Evolutionary conservation across 495 filamentous ascomycete species (phyloP).

Genomic region (Neurospora sp.): DNA sequence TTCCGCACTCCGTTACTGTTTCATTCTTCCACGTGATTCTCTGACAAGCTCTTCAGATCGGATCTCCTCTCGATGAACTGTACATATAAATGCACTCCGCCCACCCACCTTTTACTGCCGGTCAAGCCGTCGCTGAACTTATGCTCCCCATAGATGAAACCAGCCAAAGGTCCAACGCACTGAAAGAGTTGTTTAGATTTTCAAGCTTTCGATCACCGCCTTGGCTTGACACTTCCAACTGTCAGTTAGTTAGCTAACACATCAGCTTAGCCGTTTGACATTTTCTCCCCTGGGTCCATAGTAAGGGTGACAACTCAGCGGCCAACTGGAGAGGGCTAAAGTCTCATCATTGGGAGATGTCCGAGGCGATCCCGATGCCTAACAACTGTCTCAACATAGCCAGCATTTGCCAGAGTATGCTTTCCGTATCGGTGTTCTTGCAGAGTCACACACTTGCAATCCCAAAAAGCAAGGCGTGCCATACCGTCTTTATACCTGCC

Average conservation of each 20-base stretch:
- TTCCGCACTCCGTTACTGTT: not conserved
- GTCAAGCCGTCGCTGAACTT: not conserved
- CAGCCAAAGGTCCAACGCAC: not conserved
- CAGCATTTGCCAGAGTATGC: not conserved
- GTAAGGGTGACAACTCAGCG: not conserved
- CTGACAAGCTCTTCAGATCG: no score
- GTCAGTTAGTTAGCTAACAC: not conserved
- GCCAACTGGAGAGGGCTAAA: not conserved
- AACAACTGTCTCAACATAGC: not conserved
- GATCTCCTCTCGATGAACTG: not conserved
- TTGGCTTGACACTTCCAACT: not conserved
- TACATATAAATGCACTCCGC: not conserved
- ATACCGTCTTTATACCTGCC: not conserved
- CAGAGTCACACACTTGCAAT: not conserved
- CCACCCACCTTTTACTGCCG: not conserved
- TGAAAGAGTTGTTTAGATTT: not conserved
- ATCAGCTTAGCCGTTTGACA: not conserved
- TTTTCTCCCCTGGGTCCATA: not conserved
- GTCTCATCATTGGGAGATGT: not conserved
- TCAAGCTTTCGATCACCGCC: not conserved
- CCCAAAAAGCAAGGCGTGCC: not conserved
- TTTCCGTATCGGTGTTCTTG: not conserved
- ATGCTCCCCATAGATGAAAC: not conserved
- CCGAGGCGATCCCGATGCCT: not conserved
- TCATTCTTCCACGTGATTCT: not conserved